A percentile compares a stretch with the other conserved stretches of the same genome.
Conservation (phyloP, 345 rosid species). For the Citrus medica region DNA sequence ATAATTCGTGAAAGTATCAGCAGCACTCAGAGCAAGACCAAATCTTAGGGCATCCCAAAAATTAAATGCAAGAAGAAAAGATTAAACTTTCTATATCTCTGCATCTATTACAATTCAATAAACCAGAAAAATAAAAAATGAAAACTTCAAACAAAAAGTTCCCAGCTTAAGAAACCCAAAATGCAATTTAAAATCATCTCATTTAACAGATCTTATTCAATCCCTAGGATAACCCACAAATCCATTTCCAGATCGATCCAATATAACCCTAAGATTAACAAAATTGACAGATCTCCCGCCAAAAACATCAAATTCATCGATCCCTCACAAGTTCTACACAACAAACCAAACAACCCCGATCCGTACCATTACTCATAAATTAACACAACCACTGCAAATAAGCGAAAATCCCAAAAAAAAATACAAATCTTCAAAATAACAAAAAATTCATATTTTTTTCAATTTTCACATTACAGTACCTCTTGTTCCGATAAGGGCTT, state of each 20-base stretch:
- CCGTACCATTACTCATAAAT: background rate
- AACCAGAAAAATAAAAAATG: background rate
- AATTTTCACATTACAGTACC: slow-evolving; percentile 13
- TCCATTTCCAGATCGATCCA: slow-evolving; percentile 1
- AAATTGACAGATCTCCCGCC: slow-evolving; percentile 4
- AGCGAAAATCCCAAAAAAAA: background rate
- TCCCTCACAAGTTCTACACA: background rate
- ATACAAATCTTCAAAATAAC: background rate
- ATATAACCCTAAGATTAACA: background rate
- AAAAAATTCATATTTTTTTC: background rate
- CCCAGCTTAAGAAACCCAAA: background rate
- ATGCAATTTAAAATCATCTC: background rate
- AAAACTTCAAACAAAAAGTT: no score
- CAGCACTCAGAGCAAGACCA: background rate
- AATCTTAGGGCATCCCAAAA: background rate
- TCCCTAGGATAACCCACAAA: background rate
- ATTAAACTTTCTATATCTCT: background rate
- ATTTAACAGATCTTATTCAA: slow-evolving; percentile 24
- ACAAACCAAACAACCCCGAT: background rate
- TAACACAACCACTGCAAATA: background rate
- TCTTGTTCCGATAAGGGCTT: slow-evolving; percentile 56
- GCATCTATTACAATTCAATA: background rate
- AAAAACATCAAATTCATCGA: background rate
- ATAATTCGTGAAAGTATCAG: background rate
- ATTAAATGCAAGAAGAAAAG: no score